Evolutionary conservation across 192 early-diverging fungal species (phyloP).

Genomic region (Lunasporangiospora selenospora): DNA sequence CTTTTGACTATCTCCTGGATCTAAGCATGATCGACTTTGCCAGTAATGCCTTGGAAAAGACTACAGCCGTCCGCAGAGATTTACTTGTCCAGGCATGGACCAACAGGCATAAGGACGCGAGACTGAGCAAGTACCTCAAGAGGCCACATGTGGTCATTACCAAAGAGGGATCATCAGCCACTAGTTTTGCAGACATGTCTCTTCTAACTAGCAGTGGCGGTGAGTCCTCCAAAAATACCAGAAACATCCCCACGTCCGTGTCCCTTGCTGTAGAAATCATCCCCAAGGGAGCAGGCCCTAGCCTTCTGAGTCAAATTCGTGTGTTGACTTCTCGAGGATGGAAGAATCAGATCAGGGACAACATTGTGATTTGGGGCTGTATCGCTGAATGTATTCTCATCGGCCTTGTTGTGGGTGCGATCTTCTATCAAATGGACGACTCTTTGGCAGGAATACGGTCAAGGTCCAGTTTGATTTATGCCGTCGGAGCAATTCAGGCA

Average conservation of each 20-base stretch:
- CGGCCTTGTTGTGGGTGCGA: conserved; percentile 27
- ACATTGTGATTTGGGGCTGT: conserved; percentile 39
- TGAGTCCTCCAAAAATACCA: conserved; percentile 2
- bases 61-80: conserved; percentile 30
- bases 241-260: conserved; percentile 2
- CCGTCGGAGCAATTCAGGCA: conserved; percentile 32
- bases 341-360: conserved; percentile 35
- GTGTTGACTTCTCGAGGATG: conserved; percentile 37
- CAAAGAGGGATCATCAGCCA: too few relatives aligned
- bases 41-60: conserved; percentile 40
- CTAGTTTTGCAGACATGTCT: not conserved
- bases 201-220: conserved; percentile 11
- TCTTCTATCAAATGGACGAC: conserved; percentile 30
- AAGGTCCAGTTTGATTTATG: conserved; percentile 27
- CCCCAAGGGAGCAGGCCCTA: conserved; percentile 28
- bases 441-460: conserved; percentile 26
- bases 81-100: conserved; percentile 32
- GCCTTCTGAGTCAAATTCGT: conserved; percentile 26
- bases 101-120: conserved; percentile 4
- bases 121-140: not conserved
- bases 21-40: conserved; percentile 46
- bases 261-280: conserved; percentile 34
- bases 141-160: too few relatives aligned
- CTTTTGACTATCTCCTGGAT: conserved; percentile 43
- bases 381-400: conserved; percentile 36